A percentile compares a stretch with the other conserved stretches of the same genome.
These are phyloP conservation scores for Podosphaera xanthii DNA, from an alignment of 2,329 filamentous ascomycete genomes.

Conservation along the genomic window DNA sequence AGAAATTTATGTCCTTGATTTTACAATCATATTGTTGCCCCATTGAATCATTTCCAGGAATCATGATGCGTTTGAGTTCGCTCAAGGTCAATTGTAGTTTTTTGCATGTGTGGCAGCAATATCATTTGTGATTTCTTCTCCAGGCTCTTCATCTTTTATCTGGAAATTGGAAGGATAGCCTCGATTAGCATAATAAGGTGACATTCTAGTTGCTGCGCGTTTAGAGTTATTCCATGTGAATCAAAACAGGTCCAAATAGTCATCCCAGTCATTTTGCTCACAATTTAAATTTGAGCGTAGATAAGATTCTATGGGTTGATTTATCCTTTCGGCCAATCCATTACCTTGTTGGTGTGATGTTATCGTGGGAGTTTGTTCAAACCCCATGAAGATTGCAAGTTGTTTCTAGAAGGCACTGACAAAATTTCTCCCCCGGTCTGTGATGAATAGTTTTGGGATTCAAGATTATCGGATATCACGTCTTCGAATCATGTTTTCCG, in stretches of 20 bases:
- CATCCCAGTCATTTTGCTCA: constrained; percentile 3
- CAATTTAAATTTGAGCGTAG: constrained; percentile 3
- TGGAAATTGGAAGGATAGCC: background rate
- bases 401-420: background rate
- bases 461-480: background rate
- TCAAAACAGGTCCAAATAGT: background rate
- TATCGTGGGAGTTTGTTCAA: background rate
- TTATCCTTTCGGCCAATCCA: background rate
- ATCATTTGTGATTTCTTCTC: background rate
- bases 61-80: background rate
- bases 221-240: background rate
- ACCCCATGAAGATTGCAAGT: background rate
- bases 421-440: background rate
- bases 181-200: background rate
- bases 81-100: background rate
- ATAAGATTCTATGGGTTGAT: constrained; percentile 1
- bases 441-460: constrained; percentile 1
- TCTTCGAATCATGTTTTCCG: background rate
- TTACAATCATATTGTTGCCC: background rate
- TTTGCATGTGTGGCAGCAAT: background rate
- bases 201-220: background rate
- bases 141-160: background rate
- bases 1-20: background rate
- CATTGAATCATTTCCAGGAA: background rate
- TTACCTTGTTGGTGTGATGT: background rate